Evolutionary conservation across 768 basidiomycete genomes (phyloP).

Genomic region (Podaxis pistillaris): DNA sequence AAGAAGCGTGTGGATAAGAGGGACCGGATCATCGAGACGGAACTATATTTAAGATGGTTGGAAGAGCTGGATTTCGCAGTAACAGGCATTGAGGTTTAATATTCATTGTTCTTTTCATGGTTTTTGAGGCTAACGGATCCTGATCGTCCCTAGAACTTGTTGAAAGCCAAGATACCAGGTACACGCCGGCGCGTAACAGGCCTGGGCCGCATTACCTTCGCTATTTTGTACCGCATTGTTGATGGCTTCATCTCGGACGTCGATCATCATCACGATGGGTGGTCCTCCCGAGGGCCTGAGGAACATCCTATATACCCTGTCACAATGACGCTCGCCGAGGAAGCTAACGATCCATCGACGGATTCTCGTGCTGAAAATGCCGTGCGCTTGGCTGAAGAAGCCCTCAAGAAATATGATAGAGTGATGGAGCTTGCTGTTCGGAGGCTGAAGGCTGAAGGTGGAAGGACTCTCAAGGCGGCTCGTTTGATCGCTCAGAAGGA

Average conservation of each 20-base stretch:
- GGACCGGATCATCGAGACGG: slow-evolving; percentile 36
- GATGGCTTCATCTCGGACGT: slow-evolving; percentile 45
- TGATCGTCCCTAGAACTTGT: slow-evolving; percentile 28
- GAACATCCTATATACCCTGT: slow-evolving; percentile 31
- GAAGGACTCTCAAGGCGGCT: slow-evolving; percentile 30
- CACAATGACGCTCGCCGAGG: slow-evolving; percentile 44
- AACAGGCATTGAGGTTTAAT: slow-evolving; percentile 34
- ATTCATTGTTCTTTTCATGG: background rate
- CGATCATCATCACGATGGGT: slow-evolving; percentile 42
- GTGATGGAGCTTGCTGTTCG: slow-evolving; percentile 34
- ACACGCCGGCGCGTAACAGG: slow-evolving; percentile 34
- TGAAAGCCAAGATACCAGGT: slow-evolving; percentile 36
- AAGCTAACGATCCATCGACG: slow-evolving; percentile 39
- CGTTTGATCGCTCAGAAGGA: slow-evolving; percentile 35
- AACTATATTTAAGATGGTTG: slow-evolving; percentile 43
- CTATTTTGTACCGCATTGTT: slow-evolving; percentile 39
- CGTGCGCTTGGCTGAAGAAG: slow-evolving; percentile 32
- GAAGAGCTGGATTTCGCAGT: slow-evolving; percentile 37
- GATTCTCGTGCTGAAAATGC: slow-evolving; percentile 39
- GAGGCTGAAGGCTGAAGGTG: slow-evolving; percentile 40
- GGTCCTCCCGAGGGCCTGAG: slow-evolving; percentile 30
- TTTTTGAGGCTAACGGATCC: background rate
- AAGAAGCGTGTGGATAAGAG: slow-evolving; percentile 27
- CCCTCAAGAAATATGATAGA: slow-evolving; percentile 33
- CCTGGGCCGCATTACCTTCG: slow-evolving; percentile 38